Conservation (phyloP, 768 basidiomycete genomes). For the Suillus lakei region DNA sequence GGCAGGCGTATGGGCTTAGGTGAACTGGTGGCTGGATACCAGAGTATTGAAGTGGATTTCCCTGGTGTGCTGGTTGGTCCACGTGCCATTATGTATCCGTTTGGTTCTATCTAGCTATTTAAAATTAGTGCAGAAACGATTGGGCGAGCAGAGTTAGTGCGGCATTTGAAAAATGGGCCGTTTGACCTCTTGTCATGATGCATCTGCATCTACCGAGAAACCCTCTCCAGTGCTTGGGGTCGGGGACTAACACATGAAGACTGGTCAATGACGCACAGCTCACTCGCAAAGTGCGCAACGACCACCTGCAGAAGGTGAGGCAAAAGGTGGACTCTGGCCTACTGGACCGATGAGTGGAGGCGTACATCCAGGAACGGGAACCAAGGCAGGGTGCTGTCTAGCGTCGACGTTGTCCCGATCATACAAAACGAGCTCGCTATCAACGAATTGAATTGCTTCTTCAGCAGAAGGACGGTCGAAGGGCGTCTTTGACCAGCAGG, state of each 20-base stretch:
- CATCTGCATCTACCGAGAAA: too few species aligned
- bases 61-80: too few species aligned
- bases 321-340: background rate
- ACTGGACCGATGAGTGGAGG: background rate
- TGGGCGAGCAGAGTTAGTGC: too few species aligned
- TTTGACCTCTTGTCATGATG: too few species aligned
- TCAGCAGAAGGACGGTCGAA: background rate
- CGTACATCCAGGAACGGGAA: background rate
- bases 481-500: background rate
- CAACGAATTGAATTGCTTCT: constrained; percentile 1
- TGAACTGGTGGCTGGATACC: too few species aligned
- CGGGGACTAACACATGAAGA: constrained; percentile 15
- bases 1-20: too few species aligned
- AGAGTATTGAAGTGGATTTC: too few species aligned
- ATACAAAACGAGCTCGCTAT: background rate
- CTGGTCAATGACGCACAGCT: too few species aligned
- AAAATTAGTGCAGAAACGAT: too few species aligned
- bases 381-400: background rate
- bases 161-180: too few species aligned
- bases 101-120: too few species aligned
- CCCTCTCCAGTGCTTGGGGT: constrained; percentile 22
- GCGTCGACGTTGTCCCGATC: background rate
- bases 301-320: background rate
- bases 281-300: background rate
- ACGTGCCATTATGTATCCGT: too few species aligned